Percentiles rank a stretch among this genome's conserved stretches.
Conservation (phyloP, 441 rosid genomes). For the Biscutella laevigata region DNA sequence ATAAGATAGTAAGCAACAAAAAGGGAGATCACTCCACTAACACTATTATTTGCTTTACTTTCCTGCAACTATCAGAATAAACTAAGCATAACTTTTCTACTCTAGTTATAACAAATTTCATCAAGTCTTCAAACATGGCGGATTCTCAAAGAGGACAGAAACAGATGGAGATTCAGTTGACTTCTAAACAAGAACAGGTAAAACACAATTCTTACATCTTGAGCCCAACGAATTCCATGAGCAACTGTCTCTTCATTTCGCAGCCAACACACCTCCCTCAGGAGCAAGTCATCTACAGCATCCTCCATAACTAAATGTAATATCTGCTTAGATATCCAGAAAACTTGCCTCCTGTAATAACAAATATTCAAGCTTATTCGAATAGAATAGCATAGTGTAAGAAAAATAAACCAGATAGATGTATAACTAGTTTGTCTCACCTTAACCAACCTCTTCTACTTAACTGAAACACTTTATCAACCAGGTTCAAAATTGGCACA, state of each 20-base stretch:
- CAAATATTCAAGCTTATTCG: constrained; percentile 16
- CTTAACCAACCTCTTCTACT: constrained; percentile 97
- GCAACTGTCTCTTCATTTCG: constrained; percentile 74
- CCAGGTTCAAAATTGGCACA: constrained; percentile 86
- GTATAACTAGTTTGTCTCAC: constrained; percentile 35
- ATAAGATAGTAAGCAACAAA: constrained; percentile 4
- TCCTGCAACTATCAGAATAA: background rate
- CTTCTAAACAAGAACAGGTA: background rate
- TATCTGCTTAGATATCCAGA: constrained; percentile 96
- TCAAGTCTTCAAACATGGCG: background rate
- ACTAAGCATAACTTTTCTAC: background rate
- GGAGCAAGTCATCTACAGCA: constrained; percentile 93
- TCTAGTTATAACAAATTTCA: background rate
- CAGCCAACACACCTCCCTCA: constrained; percentile 78
- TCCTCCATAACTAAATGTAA: constrained; percentile 93
- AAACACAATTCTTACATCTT: constrained; percentile 61
- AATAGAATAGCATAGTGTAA: background rate
- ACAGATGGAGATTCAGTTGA: constrained; percentile 2
- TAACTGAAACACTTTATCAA: constrained; percentile 93
- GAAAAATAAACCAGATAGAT: constrained; percentile 2
- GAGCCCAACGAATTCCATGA: constrained; percentile 70
- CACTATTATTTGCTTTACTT: background rate
- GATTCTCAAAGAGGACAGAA: background rate
- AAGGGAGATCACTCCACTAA: background rate
- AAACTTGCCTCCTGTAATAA: constrained; percentile 74